Percentiles rank a stretch among this genome's conserved stretches.
Evolutionary conservation across 345 rosid genomes (phyloP).

Genomic region (Ceriops zippeliana): DNA sequence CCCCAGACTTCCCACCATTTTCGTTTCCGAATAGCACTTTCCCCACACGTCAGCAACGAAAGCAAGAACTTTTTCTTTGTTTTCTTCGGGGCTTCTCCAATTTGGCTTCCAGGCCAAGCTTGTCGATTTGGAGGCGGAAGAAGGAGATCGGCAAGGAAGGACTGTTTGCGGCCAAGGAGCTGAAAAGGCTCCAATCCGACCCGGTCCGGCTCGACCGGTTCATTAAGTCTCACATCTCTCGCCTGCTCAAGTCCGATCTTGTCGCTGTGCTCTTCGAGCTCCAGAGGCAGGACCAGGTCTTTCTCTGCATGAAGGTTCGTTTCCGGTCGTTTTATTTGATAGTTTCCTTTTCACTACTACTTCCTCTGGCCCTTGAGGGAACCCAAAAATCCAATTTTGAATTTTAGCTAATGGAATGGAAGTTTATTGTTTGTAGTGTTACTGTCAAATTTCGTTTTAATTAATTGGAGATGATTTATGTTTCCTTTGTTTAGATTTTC

Average conservation of each 20-base stretch:
- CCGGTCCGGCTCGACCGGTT: slow-evolving; percentile 56
- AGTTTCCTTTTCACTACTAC: too few species aligned
- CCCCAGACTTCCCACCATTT: neutral
- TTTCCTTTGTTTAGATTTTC: neutral
- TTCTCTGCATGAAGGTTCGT: slow-evolving; percentile 83
- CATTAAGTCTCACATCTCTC: slow-evolving; percentile 64
- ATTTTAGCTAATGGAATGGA: too few species aligned
- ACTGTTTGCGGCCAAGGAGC: slow-evolving; percentile 70
- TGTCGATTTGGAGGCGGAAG: slow-evolving; percentile 97
- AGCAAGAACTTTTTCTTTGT: neutral
- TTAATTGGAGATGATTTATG: too few species aligned
- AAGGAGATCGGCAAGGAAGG: slow-evolving; percentile 91
- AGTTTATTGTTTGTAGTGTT: too few species aligned
- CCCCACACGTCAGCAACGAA: neutral
- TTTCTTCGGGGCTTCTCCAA: slow-evolving; percentile 24
- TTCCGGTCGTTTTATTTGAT: neutral
- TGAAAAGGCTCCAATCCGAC: slow-evolving; percentile 64
- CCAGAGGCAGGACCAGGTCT: slow-evolving; percentile 86
- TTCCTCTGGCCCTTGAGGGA: too few species aligned
- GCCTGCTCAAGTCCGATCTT: slow-evolving; percentile 85
- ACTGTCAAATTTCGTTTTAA: too few species aligned
- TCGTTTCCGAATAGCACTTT: neutral
- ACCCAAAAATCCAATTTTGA: too few species aligned
- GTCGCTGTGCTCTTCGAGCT: slow-evolving; percentile 79
- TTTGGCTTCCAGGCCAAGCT: slow-evolving; percentile 70